These are phyloP conservation scores for Amauroascus niger DNA, from an alignment of 2,329 filamentous ascomycete species.

Conservation along the genomic window DNA sequence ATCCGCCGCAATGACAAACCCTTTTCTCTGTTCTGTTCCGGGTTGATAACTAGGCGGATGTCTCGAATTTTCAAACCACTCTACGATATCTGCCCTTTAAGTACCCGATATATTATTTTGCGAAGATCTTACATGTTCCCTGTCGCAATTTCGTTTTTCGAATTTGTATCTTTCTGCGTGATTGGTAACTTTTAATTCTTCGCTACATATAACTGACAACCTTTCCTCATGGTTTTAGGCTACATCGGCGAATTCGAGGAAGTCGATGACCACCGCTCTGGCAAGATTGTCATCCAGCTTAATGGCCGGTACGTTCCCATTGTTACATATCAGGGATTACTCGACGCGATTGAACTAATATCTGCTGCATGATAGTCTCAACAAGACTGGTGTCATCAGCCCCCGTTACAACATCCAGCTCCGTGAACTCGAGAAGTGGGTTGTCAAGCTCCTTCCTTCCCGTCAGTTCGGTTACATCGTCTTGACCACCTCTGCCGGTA, in stretches of 20 bases:
- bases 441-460: slow-evolving; percentile 94
- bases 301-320: slow-evolving; percentile 64
- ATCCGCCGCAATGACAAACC: too few species aligned
- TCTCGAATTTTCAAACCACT: slow-evolving; percentile 52
- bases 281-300: slow-evolving; percentile 99
- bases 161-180: slow-evolving; percentile 44
- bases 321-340: not conserved
- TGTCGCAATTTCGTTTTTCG: slow-evolving; percentile 33
- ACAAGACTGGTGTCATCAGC: slow-evolving; percentile 99
- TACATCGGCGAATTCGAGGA: slow-evolving; percentile 99
- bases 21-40: slow-evolving; percentile 45
- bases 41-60: slow-evolving; percentile 99
- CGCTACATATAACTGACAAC: slow-evolving; percentile 66
- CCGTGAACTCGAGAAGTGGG: slow-evolving; percentile 97
- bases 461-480: slow-evolving; percentile 99
- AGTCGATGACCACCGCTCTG: slow-evolving; percentile 97
- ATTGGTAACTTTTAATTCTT: slow-evolving; percentile 88
- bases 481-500: slow-evolving; percentile 96
- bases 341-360: not conserved
- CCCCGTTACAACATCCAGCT: slow-evolving; percentile 99
- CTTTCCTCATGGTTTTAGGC: slow-evolving; percentile 47
- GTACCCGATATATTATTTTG: slow-evolving; percentile 86
- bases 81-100: slow-evolving; percentile 99
- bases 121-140: slow-evolving; percentile 97
- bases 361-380: slow-evolving; percentile 47